Percentiles rank a stretch among this genome's conserved stretches.
These are phyloP conservation scores for Starmera stellimalicola DNA, from an alignment of 1,139 yeast species.

Conservation along the genomic window DNA sequence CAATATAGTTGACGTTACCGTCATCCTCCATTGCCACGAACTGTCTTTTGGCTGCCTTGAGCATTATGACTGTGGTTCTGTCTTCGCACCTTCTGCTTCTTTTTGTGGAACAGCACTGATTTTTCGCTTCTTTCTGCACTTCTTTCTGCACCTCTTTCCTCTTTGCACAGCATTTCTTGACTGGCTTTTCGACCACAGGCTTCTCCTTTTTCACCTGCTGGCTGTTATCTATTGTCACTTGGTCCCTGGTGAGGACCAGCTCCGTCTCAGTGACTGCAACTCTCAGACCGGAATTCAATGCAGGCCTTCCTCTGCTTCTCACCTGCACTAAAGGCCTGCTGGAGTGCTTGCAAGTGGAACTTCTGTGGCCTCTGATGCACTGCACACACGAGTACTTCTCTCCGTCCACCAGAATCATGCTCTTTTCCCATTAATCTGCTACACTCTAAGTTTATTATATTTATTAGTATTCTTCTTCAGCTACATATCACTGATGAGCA, in stretches of 20 bases:
- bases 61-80: slow-evolving; percentile 25
- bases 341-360: slow-evolving; percentile 76
- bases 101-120: slow-evolving; percentile 1
- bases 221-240: no score
- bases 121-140: not conserved
- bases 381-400: slow-evolving; percentile 78
- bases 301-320: slow-evolving; percentile 40
- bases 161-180: no score
- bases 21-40: slow-evolving; percentile 37
- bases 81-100: slow-evolving; percentile 6
- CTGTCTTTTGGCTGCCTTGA: slow-evolving; percentile 38
- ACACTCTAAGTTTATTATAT: no score
- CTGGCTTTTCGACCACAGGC: no score
- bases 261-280: slow-evolving; percentile 27
- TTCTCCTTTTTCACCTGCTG: no score
- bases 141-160: no score
- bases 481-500: no score
- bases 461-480: no score
- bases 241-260: not conserved
- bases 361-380: slow-evolving; percentile 85
- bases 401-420: slow-evolving; percentile 81
- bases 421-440: no score
- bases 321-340: slow-evolving; percentile 43
- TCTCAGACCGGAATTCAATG: slow-evolving; percentile 34
- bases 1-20: slow-evolving; percentile 19